These are phyloP conservation scores for Mycena olivaceomarginata DNA, from an alignment of 768 basidiomycete species.

Conservation along the genomic window DNA sequence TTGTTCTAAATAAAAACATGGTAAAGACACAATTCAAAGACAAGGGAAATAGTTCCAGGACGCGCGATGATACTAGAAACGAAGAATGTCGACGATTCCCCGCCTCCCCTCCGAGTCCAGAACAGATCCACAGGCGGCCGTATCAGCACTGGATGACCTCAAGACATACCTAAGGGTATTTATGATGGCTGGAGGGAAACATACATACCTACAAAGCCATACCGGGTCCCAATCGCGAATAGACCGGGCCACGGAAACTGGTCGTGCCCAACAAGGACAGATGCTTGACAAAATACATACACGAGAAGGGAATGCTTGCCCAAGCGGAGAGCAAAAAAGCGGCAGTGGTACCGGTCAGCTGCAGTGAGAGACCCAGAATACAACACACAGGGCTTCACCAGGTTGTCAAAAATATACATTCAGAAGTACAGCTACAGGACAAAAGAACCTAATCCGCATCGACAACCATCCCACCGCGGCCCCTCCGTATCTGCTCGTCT, in stretches of 20 bases:
- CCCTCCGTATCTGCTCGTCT: slow-evolving; percentile 86
- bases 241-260: slow-evolving; percentile 46
- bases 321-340: too few species aligned
- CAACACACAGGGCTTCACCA: too few species aligned
- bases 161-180: slow-evolving; percentile 45
- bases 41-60: slow-evolving; percentile 17
- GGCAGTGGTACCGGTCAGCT: too few species aligned
- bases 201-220: slow-evolving; percentile 50
- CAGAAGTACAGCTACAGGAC: background rate
- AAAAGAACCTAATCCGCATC: slow-evolving; percentile 69
- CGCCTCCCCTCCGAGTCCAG: slow-evolving; percentile 14
- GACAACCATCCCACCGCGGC: slow-evolving; percentile 81
- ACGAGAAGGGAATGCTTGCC: too few species aligned
- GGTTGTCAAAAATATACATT: background rate
- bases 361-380: too few species aligned
- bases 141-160: slow-evolving; percentile 45
- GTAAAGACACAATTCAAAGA: slow-evolving; percentile 30
- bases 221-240: slow-evolving; percentile 51
- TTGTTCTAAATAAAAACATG: slow-evolving; percentile 56
- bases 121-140: slow-evolving; percentile 51
- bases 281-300: too few species aligned
- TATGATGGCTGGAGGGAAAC: slow-evolving; percentile 53
- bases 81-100: slow-evolving; percentile 43
- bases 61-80: slow-evolving; percentile 31
- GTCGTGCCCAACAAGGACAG: too few species aligned